Base-by-base conservation (phyloP, 2,329 filamentous ascomycete species). In the Pyrenochaeta sp. region DNA sequence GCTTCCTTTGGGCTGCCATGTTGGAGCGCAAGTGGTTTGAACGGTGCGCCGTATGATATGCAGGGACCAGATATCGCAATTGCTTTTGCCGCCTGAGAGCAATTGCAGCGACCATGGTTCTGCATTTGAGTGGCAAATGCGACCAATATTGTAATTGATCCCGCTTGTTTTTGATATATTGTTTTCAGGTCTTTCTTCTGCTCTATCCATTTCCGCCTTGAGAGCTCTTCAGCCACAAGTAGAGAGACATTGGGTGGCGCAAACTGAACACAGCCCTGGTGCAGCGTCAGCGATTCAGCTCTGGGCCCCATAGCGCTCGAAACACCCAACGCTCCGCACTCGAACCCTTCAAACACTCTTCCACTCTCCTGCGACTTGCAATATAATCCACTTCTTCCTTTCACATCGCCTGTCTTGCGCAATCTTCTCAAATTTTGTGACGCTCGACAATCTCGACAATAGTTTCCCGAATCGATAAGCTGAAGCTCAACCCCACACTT, bases 251-350 rank as follows among this genome's bases (percentile, higher is more conserved):
- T n/a, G 19, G 19, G 45, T 49, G 37, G 41, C 36, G 41, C n/a
- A 41, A 27, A 9, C 31, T 19, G 31, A 48, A 50, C 54, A 41
- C 54, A 43, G 54, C 51, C 53, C 48, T 46, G 35, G 39, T 41
- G 32, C 46, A 43, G 41, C 44, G 47, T 53, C 48, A 60, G 57
- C 51, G 52, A 40, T 32, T 48, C 41, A 47, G 47, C 49, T 51
- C 48, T 61, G 48, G 52, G 51, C 53, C 31, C 37, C 39, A 29
- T 51, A 44, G 40, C 6, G 24, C 35, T 57, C 58, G 58, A 63
- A 63, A 60, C 57, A 48, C 47, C 35, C 41, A 43, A 46, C 38
- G 60, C 53, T 44, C 44, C 56, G 50, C 44, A 26, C 42, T 32
- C 43, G 37, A 15, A 52, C 42, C 40, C 32, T 44, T 53, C 53